Conservation (phyloP, 2,329 filamentous ascomycete species). For the Dactylonectria estremocensis region DNA sequence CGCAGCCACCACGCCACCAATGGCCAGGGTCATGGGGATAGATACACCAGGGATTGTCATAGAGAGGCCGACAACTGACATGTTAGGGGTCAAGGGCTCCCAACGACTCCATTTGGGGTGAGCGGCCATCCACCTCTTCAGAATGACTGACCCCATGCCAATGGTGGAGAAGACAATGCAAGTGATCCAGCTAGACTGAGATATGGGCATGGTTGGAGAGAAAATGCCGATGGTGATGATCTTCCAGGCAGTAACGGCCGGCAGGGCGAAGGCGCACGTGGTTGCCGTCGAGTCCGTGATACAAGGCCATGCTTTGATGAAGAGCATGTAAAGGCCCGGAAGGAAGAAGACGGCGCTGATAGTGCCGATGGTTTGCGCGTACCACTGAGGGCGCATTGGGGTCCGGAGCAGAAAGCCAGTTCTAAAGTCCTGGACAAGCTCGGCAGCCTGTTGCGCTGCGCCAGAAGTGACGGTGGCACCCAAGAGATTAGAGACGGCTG, state of each 20-base stretch:
- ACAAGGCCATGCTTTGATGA: background rate
- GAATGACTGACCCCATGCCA: background rate
- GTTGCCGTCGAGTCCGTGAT: background rate
- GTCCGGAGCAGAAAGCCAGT: background rate
- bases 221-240: background rate
- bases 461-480: background rate
- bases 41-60: background rate
- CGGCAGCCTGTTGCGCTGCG: background rate
- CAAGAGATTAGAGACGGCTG: background rate
- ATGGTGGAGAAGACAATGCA: background rate
- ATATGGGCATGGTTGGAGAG: background rate
- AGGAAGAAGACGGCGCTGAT: background rate
- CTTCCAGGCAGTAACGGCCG: background rate
- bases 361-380: background rate
- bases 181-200: background rate
- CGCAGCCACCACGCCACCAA: background rate
- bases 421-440: background rate
- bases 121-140: background rate
- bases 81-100: background rate
- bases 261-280: background rate
- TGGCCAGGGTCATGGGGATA: background rate
- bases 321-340: background rate
- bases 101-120: no score
- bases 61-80: background rate
- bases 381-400: background rate